These are phyloP conservation scores for Polygonum aviculare DNA, from an alignment of 148 eudicot genomes.

Conservation along the genomic window DNA sequence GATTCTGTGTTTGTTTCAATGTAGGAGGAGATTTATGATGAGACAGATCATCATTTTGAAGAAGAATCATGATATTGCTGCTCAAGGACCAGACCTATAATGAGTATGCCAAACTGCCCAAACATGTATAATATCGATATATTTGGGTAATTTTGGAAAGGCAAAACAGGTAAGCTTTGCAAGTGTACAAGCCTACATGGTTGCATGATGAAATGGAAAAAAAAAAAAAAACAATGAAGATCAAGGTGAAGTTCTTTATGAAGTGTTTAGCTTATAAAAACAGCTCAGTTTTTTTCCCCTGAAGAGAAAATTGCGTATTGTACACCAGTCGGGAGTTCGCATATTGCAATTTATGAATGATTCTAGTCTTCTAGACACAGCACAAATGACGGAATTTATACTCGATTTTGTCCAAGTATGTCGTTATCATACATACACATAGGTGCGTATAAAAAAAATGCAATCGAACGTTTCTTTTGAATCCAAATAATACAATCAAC, in stretches of 20 bases:
- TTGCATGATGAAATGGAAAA: background rate
- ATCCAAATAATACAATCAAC: background rate
- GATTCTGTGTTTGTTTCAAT: background rate
- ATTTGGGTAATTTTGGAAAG: background rate
- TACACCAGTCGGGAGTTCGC: too few relatives aligned
- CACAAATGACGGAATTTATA: too few relatives aligned
- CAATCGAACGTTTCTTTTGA: background rate
- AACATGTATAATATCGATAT: background rate
- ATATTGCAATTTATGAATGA: too few relatives aligned
- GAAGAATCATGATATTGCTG: conserved; percentile 46
- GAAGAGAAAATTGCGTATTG: too few relatives aligned
- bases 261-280: background rate
- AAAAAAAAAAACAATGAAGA: background rate
- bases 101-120: background rate
- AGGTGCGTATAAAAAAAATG: background rate
- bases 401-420: background rate
- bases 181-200: background rate
- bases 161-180: background rate
- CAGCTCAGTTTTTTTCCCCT: too few relatives aligned
- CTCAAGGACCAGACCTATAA: background rate
- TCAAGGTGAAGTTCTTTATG: background rate
- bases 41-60: conserved; percentile 77
- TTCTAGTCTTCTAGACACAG: background rate
- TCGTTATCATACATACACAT: background rate
- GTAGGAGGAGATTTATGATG: conserved; percentile 98